phyloP scores from a whole-genome alignment of 371 early-diverging fungal genomes.

The Actinomortierella wolfii region DNA sequence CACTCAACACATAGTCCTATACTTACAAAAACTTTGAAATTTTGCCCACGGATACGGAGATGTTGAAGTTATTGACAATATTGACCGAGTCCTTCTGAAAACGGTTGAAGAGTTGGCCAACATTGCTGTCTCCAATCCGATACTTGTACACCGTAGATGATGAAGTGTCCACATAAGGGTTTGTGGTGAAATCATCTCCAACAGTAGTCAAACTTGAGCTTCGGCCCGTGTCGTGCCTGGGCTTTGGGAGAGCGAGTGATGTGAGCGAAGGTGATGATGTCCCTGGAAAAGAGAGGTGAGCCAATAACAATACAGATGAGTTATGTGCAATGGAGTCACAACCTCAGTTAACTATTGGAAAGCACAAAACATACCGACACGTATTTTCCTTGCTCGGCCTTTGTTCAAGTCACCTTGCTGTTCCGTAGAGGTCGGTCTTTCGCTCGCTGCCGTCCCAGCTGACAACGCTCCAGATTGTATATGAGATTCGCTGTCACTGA shows the following conservation, averaged over 20 bases:
- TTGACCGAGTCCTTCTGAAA: slow-evolving; percentile 5
- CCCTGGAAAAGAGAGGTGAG: slow-evolving; percentile 10
- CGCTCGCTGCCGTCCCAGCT: no score
- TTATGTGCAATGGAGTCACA: no score
- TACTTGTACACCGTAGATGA: slow-evolving; percentile 11
- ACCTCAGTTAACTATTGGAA: no score
- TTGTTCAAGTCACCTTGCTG: no score
- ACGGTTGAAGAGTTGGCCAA: background rate
- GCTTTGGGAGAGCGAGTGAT: background rate
- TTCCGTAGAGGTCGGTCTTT: no score
- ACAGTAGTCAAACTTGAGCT: background rate
- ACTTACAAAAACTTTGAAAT: slow-evolving; percentile 11
- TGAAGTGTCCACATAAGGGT: slow-evolving; percentile 10
- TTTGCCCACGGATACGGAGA: slow-evolving; percentile 4
- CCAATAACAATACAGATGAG: background rate
- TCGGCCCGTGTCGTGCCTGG: slow-evolving; percentile 13
- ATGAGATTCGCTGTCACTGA: no score
- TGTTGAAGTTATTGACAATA: slow-evolving; percentile 14
- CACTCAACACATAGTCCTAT: background rate
- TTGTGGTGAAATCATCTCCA: background rate
- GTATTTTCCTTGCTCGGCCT: no score
- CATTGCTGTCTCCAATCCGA: slow-evolving; percentile 5
- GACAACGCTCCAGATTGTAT: no score
- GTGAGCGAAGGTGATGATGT: slow-evolving; percentile 13
- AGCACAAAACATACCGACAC: no score